Base-by-base conservation (phyloP, 371 early-diverging fungal genomes). In the Mortierella sp. region DNA sequence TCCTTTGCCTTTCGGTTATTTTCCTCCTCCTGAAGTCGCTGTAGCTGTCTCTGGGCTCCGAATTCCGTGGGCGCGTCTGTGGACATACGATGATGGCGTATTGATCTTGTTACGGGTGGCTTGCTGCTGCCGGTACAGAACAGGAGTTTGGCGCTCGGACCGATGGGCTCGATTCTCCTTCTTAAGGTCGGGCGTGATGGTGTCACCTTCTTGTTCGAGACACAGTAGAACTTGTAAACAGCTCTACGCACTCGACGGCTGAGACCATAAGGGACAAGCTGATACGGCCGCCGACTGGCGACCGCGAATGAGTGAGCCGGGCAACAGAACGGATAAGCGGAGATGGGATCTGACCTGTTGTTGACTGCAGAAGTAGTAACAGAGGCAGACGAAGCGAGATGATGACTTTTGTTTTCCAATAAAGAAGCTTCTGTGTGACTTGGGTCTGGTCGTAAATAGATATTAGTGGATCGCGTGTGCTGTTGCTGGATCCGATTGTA, bases 401-500 rank as follows among this genome's bases (percentile, higher is more conserved):
- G 14, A 9, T 14, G 14, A 11, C 26, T 24, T 24, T 23, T 12
- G 11, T 12, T 23, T 49, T 6, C 28, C 15, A n/a, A 8, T 9
- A 12, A 19, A 12, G 17, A 23, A 12, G 24, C 12, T 1, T 12
- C 8, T n/a, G 19, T 6, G 32, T 21, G 27, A 28, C 24, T 28
- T 50, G 24, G 26, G 2, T 2, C 37, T n/a, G 50, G 37, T 34
- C n/a, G 15, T 11, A 30, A 15, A 30, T 23, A 7, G 24, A 37
- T 24, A 5, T n/a, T 19, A 1, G 32, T 23, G 1, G 28, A 7
- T 17, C 31, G 46, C 17, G 24, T 48, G 31, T 68, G 68, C 12
- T 23, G 49, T 1, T 32, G n/a, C 19, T 68, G 68, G 46, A 68
- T 60, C 17, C 31, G 50, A 37, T 52, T 60, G 24, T 60, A 60